A percentile compares a stretch with the other conserved stretches of the same genome.
Conservation (phyloP, 257 asterid genomes). For the Solanum verrucosum region DNA sequence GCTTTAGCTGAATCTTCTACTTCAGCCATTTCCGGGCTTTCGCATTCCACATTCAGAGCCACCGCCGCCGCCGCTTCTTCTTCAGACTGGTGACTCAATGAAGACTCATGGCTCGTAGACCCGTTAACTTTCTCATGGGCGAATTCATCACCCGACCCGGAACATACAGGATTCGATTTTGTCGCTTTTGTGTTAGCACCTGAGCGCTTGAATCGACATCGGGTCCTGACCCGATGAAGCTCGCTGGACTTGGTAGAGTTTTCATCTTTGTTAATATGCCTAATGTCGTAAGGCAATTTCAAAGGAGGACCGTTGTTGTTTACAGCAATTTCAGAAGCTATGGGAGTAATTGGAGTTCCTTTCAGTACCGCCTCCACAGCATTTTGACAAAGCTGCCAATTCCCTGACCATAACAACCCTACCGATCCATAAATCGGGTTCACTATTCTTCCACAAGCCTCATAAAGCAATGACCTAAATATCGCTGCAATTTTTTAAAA, state of each 20-base stretch:
- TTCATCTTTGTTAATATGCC: constrained; percentile 53
- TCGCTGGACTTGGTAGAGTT: constrained; percentile 27
- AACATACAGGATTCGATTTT: constrained; percentile 10
- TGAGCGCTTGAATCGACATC: constrained; percentile 50
- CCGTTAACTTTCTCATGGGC: constrained; percentile 29
- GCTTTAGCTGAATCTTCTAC: neutral
- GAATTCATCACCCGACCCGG: constrained; percentile 10
- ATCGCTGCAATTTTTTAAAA: constrained; percentile 29
- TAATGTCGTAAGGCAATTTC: constrained; percentile 38
- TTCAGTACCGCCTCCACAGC: constrained; percentile 67
- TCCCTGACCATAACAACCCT: constrained; percentile 75
- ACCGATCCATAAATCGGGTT: constrained; percentile 77
- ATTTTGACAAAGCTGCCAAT: constrained; percentile 74
- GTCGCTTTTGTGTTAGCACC: constrained; percentile 9
- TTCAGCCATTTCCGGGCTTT: constrained; percentile 14
- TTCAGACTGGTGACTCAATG: constrained; percentile 65
- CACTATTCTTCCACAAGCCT: constrained; percentile 84
- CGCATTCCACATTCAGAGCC: constrained; percentile 13
- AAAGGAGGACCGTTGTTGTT: constrained; percentile 46
- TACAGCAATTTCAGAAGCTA: constrained; percentile 37
- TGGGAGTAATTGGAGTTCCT: constrained; percentile 54
- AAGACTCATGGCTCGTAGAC: constrained; percentile 66
- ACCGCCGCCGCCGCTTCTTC: neutral
- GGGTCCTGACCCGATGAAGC: constrained; percentile 45
- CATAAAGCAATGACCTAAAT: constrained; percentile 65